A percentile compares a stretch with the other conserved stretches of the same genome.
These are phyloP conservation scores for Brassica incana DNA, from an alignment of 345 rosid species.

Conservation along the genomic window DNA sequence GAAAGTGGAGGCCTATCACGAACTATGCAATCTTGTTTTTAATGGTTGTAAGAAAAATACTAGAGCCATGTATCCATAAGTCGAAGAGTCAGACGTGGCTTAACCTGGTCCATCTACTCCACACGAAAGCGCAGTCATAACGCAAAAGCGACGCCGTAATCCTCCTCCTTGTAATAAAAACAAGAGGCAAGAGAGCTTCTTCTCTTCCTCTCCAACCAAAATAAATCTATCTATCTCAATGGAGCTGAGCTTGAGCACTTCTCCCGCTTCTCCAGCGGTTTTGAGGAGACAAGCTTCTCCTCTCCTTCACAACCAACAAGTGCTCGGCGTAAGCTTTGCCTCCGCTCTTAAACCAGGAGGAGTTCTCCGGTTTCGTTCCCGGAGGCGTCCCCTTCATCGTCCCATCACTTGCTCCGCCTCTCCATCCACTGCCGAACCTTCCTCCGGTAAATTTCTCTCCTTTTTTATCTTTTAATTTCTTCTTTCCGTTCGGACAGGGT, in stretches of 20 bases:
- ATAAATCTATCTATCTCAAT: slow-evolving; percentile 40
- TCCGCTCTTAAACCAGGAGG: slow-evolving; percentile 33
- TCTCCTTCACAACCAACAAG: slow-evolving; percentile 42
- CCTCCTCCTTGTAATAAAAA: not conserved
- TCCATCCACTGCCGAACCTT: slow-evolving; percentile 52
- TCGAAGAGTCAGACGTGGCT: slow-evolving; percentile 38
- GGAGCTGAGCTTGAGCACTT: slow-evolving; percentile 54
- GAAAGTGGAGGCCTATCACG: not conserved
- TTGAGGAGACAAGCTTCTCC: slow-evolving; percentile 42
- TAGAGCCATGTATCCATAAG: slow-evolving; percentile 23
- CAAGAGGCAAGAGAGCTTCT: slow-evolving; percentile 21
- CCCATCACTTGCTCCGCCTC: slow-evolving; percentile 70
- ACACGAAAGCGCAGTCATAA: slow-evolving; percentile 14
- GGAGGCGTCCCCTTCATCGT: slow-evolving; percentile 30
- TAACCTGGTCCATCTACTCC: slow-evolving; percentile 38
- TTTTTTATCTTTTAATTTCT: not conserved
- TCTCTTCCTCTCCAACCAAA: slow-evolving; percentile 48
- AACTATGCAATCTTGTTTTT: not conserved
- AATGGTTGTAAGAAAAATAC: not conserved
- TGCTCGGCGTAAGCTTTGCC: slow-evolving; percentile 51
- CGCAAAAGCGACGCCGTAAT: slow-evolving; percentile 3
- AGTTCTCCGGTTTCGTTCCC: slow-evolving; percentile 48
- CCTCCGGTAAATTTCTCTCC: slow-evolving; percentile 47
- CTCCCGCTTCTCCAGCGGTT: slow-evolving; percentile 39
- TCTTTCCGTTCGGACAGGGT: not conserved